Percentiles rank a stretch among this genome's conserved stretches.
Evolutionary conservation across 768 basidiomycete genomes (phyloP).

Genomic region (Pleurotus tuber-regium): DNA sequence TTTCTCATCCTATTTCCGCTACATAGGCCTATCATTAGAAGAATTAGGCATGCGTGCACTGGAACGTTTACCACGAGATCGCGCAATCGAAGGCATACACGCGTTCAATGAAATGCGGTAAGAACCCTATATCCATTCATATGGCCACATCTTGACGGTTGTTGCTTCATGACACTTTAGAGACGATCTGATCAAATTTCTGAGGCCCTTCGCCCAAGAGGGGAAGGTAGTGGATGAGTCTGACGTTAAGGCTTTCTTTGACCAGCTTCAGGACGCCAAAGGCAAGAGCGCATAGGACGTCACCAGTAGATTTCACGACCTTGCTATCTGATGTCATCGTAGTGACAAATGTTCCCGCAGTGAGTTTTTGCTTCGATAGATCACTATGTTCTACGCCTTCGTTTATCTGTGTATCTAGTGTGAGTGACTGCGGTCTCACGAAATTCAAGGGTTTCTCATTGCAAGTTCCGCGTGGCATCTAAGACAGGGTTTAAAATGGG

Average conservation of each 20-base stretch:
- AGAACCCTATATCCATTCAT: constrained; percentile 19
- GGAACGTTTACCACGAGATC: constrained; percentile 70
- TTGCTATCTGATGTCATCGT: too few species aligned
- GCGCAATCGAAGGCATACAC: constrained; percentile 78
- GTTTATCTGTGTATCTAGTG: too few species aligned
- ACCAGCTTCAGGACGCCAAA: constrained; percentile 37
- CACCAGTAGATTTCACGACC: background rate
- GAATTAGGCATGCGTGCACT: constrained; percentile 83
- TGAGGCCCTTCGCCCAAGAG: constrained; percentile 77
- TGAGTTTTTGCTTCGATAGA: too few species aligned
- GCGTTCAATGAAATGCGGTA: constrained; percentile 86
- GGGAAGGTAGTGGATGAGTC: constrained; percentile 72
- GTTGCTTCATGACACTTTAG: constrained; percentile 31
- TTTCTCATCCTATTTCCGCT: constrained; percentile 12
- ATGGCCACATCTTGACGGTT: background rate
- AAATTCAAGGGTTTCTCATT: too few species aligned
- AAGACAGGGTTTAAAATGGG: too few species aligned
- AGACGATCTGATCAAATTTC: constrained; percentile 66
- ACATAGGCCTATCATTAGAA: constrained; percentile 70
- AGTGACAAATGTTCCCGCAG: too few species aligned
- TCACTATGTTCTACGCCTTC: too few species aligned
- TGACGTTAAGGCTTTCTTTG: constrained; percentile 71
- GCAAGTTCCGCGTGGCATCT: too few species aligned
- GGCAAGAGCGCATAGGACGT: background rate
- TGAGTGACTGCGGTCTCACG: too few species aligned